Conservation (phyloP, 805 yeast species). For the Lachancea sp. region DNA sequence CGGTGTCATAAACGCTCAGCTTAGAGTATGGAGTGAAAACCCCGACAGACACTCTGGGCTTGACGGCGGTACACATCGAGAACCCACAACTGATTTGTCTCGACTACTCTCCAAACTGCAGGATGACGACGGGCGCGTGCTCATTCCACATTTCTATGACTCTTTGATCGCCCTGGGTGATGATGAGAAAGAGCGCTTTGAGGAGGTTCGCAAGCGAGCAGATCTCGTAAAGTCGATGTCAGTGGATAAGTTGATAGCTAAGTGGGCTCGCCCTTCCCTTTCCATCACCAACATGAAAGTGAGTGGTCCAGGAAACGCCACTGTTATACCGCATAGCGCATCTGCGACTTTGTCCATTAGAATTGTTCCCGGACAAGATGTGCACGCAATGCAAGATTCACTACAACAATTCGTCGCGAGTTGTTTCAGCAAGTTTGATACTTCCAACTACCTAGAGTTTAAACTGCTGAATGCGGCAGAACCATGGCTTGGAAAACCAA, state of each 20-base stretch:
- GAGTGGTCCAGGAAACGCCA: conserved; percentile 84
- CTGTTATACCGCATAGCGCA: conserved; percentile 82
- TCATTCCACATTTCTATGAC: conserved; percentile 65
- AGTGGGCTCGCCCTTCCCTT: conserved; percentile 87
- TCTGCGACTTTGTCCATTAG: conserved; percentile 74
- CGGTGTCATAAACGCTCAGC: conserved; percentile 80
- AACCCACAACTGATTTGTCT: conserved; percentile 83
- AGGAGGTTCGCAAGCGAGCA: conserved; percentile 47
- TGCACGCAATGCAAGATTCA: conserved; percentile 47
- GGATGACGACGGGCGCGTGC: conserved; percentile 47
- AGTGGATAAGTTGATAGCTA: conserved; percentile 55
- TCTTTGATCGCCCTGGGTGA: conserved; percentile 53
- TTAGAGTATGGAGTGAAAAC: conserved; percentile 60
- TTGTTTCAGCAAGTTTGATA: conserved; percentile 43
- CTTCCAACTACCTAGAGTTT: conserved; percentile 58
- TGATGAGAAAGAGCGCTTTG: conserved; percentile 55
- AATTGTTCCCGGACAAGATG: conserved; percentile 82
- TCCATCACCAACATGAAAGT: conserved; percentile 80
- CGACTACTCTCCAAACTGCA: conserved; percentile 62
- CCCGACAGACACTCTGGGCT: conserved; percentile 96
- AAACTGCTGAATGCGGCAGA: conserved; percentile 79
- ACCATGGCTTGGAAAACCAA: conserved; percentile 91
- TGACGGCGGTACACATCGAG: conserved; percentile 85
- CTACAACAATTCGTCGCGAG: conserved; percentile 43
- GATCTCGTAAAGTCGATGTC: conserved; percentile 25